phyloP scores from a whole-genome alignment of 495 filamentous ascomycete genomes.

The Jackrogersella multiformis region DNA sequence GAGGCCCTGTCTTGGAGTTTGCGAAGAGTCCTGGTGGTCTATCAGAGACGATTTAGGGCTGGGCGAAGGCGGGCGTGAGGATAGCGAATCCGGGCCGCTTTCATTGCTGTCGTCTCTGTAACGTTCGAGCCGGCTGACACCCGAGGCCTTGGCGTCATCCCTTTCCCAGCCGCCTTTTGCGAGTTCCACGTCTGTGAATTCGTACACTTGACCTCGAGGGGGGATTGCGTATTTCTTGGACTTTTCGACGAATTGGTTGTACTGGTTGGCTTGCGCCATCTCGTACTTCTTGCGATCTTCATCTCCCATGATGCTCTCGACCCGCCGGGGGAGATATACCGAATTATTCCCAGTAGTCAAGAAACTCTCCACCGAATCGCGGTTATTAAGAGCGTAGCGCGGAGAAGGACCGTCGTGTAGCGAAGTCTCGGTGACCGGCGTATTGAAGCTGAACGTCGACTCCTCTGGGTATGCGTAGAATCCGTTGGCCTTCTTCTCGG shows the following conservation, averaged over 20 bases:
- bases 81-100: conserved; percentile 35
- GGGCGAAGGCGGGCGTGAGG: conserved; percentile 40
- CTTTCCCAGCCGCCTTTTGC: conserved; percentile 57
- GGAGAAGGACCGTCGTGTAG: conserved; percentile 44
- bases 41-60: conserved; percentile 21
- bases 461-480: conserved; percentile 71
- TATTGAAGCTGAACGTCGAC: conserved; percentile 61
- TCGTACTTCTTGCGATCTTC: conserved; percentile 77
- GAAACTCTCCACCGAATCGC: conserved; percentile 77
- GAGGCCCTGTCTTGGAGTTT: conserved; percentile 11
- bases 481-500: conserved; percentile 67
- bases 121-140: conserved; percentile 29
- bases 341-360: conserved; percentile 71
- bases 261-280: conserved; percentile 70
- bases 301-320: conserved; percentile 85
- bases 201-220: conserved; percentile 61
- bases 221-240: conserved; percentile 63
- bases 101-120: conserved; percentile 48
- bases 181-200: conserved; percentile 62
- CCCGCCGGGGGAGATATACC: conserved; percentile 75
- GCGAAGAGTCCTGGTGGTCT: conserved; percentile 8
- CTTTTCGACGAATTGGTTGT: conserved; percentile 53
- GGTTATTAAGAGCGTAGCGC: conserved; percentile 62
- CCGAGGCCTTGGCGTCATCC: conserved; percentile 8
- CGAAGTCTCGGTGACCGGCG: conserved; percentile 44